Evolutionary conservation across 495 filamentous ascomycete genomes (phyloP), one percentile per base, ranked within the genome.

Genomic region (Talaromyces proteolyticus): DNA sequence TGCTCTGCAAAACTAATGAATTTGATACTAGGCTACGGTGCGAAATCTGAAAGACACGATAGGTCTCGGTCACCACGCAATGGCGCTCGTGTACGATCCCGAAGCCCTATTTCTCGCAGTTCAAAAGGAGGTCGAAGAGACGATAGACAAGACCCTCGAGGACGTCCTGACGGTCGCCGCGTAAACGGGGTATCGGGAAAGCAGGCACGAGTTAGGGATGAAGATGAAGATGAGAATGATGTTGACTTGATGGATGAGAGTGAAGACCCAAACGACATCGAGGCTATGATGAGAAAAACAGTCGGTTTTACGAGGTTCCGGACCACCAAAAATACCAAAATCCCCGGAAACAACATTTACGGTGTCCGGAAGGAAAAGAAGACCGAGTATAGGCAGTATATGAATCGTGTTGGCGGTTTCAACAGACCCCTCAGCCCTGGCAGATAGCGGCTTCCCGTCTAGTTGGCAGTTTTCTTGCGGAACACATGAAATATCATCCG

Each of bases 331-430:
- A 78, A 87, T 51, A 91, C 87, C 55, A 96, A 97, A 61, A 84
- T 98, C 0, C 76, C 82, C 6, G 93, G 93, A 6, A 98, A 98
- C 61, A 79, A 95, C 58, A 80, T 89, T 47, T 91, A 85, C 44
- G 88, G 75, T 5, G 82, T 96, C 23, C 71, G 86, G 51, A 96
- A 95, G 76, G 92, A 95, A 72, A 97, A 95, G 82, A 89, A 89
- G 77, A 88, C 86, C 5, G 82, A 94, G 76, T 96, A 96, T 61
- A 76, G 93, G 61, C 93, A 98, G 79, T 98, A 98, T 65, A 98
- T 98, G 93, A 98, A 98, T 66, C 85, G 93, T 49, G 69, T 82
- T n/a, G 92, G 92, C 41, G 93, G 93, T 39, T 98, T 98, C 76
- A 98, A 98, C 67, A 74, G 93, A 59, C 91, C 93, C 37, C 77